Conservation (phyloP, 192 early-diverging fungal genomes). For the Phycomyces blakesleeanus region DNA sequence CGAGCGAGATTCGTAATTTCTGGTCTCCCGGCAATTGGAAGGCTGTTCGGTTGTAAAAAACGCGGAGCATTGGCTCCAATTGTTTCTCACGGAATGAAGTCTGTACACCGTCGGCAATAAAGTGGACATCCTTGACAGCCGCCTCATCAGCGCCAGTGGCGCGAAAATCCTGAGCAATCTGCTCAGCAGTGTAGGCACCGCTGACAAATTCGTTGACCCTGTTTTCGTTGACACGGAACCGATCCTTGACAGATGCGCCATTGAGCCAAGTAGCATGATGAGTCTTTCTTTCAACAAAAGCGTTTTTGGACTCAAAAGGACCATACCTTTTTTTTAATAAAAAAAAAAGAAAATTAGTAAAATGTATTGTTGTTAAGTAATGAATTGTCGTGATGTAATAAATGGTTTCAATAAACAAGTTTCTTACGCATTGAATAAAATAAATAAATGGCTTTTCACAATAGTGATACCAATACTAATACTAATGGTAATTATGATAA, state of each 20-base stretch:
- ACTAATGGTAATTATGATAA: neutral
- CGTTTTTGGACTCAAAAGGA: slow-evolving; percentile 22
- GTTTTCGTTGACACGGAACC: slow-evolving; percentile 94
- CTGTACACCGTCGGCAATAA: slow-evolving; percentile 73
- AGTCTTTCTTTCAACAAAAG: slow-evolving; percentile 37
- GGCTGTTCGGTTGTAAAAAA: slow-evolving; percentile 96
- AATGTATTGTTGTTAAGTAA: neutral
- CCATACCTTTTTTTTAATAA: slow-evolving; percentile 32
- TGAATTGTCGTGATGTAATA: no score
- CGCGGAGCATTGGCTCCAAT: slow-evolving; percentile 80
- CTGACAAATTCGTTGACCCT: slow-evolving; percentile 81
- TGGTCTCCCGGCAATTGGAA: slow-evolving; percentile 97
- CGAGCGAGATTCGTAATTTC: slow-evolving; percentile 90
- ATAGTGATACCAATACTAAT: no score
- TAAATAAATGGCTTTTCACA: no score
- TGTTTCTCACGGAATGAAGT: slow-evolving; percentile 62
- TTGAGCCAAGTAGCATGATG: slow-evolving; percentile 57
- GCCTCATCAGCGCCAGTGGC: slow-evolving; percentile 69
- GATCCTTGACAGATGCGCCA: slow-evolving; percentile 70
- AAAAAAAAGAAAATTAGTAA: slow-evolving; percentile 1
- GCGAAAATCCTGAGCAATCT: slow-evolving; percentile 71
- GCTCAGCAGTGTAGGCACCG: slow-evolving; percentile 72
- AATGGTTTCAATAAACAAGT: no score
- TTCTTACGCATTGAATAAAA: no score
- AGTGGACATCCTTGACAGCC: slow-evolving; percentile 69